phyloP scores from a whole-genome alignment of 345 rosid species.

The Bretschneidera sinensis region DNA sequence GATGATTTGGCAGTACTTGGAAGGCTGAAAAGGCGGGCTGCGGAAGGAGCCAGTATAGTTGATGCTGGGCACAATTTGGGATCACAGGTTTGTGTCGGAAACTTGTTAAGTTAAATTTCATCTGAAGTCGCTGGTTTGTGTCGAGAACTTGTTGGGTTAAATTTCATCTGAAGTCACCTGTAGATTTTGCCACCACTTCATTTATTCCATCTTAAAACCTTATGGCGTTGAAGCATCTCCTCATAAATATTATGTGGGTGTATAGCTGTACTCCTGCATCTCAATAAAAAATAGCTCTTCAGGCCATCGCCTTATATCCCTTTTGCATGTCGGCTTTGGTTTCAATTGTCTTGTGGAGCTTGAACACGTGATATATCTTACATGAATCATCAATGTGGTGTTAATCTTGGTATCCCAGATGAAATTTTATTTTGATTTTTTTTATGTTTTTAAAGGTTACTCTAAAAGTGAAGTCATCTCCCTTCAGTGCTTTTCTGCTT shows the following conservation, averaged over 20 bases:
- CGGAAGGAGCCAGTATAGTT: constrained; percentile 13
- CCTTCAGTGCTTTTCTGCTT: not conserved
- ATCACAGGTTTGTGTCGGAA: constrained; percentile 37
- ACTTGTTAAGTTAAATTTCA: constrained; percentile 5
- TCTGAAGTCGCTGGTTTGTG: too few species aligned
- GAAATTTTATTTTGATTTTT: too few species aligned
- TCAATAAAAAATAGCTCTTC: not conserved
- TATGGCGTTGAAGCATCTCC: constrained; percentile 4
- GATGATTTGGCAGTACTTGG: constrained; percentile 28
- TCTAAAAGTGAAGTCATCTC: not conserved
- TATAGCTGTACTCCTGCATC: too few species aligned
- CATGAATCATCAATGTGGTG: not conserved
- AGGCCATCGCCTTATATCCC: not conserved
- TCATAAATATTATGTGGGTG: too few species aligned
- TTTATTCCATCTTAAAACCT: not conserved
- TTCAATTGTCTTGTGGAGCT: not conserved
- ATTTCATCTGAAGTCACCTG: constrained; percentile 2
- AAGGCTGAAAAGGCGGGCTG: constrained; percentile 31
- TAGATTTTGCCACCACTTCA: not conserved
- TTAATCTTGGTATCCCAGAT: not conserved
- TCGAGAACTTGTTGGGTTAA: too few species aligned
- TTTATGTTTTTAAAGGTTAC: too few species aligned
- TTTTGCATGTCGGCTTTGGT: not conserved
- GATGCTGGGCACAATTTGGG: constrained; percentile 19
- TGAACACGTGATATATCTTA: not conserved